Evolutionary conservation across 2,329 filamentous ascomycete genomes (phyloP), one percentile per base, ranked within the genome.

Genomic region (Colletotrichum trifolii): DNA sequence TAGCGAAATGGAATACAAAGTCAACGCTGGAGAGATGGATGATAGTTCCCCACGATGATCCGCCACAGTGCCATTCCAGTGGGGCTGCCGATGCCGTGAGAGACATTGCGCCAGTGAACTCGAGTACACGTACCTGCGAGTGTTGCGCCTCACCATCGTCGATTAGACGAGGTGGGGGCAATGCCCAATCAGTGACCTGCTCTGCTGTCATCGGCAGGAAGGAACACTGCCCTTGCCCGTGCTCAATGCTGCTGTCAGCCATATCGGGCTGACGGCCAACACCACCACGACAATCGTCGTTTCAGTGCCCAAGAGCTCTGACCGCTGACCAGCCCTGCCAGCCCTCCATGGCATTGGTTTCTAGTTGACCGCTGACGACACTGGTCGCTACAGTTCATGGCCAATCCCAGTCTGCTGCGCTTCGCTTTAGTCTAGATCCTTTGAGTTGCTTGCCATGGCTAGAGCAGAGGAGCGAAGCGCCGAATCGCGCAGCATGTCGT

Each of bases 271-370:
- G 25, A 58, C 46, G 38, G 38, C 55, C 55, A 60, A 54, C 46
- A 60, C 25, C 49, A 55, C 52, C 62, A 62, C 47, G 49, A 65
- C 62, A 43, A 52, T 56, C 11, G 48, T 62, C 38, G 63, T 66
- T 66, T 66, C 63, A 66, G 58, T 17, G 40, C 13, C 4, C 15
- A 8, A 62, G 47, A 65, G 63, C 63, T 62, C 63, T 56, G 58
- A 53, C 58, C 58, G 47, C 50, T 56, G 34, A 25, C 50, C 50
- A 61, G 62, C 36, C 57, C 45, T 61, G 17, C 57, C 57, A 40
- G 25, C 36, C 45, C 39, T 46, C 46, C 34, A 46, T 25, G n/a
- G 11, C 50, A 15, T 47, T 46, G 10, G 6, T 15, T 49, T 60
- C 42, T 12, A 17, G 15, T n/a, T 7, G 45, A 9, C 38, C 5